Conservation (phyloP, 352 stramenopile species). For the Pythium phragmitis region DNA sequence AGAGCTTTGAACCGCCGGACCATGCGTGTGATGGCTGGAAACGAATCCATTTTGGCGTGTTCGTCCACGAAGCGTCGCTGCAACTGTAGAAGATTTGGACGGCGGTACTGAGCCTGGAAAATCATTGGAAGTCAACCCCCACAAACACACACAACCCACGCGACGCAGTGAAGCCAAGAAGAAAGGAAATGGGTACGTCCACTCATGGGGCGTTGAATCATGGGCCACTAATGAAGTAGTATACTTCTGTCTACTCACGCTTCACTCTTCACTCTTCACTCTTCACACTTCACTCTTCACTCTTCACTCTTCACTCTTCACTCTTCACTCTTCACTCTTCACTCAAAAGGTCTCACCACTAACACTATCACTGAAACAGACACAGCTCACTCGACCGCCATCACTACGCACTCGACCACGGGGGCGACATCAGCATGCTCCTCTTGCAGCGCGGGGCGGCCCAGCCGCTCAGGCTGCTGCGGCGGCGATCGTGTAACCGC, state of each 20-base stretch:
- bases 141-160: too few species aligned
- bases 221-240: too few species aligned
- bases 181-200: too few species aligned
- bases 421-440: background rate
- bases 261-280: too few species aligned
- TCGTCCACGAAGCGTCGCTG: background rate
- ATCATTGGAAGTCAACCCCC: background rate
- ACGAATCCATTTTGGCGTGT: background rate
- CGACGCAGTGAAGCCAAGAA: too few species aligned
- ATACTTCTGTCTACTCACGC: too few species aligned
- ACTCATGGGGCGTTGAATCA: too few species aligned
- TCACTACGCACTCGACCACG: constrained; percentile 3
- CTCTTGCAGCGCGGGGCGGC: background rate
- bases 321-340: too few species aligned
- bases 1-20: constrained; percentile 13
- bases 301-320: too few species aligned
- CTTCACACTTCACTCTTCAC: too few species aligned
- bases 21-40: constrained; percentile 23
- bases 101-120: too few species aligned
- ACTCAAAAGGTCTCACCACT: background rate
- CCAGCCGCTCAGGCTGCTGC: constrained; percentile 1
- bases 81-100: background rate
- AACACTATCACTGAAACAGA: background rate
- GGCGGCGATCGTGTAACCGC: constrained; percentile 1
- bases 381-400: background rate